phyloP scores from a whole-genome alignment of 768 basidiomycete species.

The Butyriboletus loyo region DNA sequence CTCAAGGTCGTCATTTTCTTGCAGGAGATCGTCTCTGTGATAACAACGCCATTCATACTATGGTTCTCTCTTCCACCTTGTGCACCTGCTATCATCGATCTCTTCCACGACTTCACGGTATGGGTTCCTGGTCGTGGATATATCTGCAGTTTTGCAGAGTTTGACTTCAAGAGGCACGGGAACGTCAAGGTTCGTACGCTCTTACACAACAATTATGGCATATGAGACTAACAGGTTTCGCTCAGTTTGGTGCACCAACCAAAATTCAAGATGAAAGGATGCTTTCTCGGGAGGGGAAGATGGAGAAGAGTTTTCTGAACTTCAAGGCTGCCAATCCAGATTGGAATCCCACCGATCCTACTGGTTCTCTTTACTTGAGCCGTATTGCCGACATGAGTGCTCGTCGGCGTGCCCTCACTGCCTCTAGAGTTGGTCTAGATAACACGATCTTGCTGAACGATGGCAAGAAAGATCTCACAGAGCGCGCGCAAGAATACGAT shows the following conservation, averaged over 20 bases:
- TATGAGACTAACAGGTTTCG: neutral
- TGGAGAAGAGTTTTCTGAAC: slow-evolving; percentile 97
- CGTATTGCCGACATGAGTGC: slow-evolving; percentile 73
- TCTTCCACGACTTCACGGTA: slow-evolving; percentile 97
- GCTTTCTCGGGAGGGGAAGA: slow-evolving; percentile 91
- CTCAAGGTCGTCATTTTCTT: slow-evolving; percentile 87
- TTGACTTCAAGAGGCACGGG: slow-evolving; percentile 94
- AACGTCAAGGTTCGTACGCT: slow-evolving; percentile 69
- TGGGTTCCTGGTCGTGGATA: slow-evolving; percentile 96
- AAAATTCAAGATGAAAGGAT: slow-evolving; percentile 65
- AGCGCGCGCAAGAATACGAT: slow-evolving; percentile 72
- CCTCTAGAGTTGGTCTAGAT: slow-evolving; percentile 29
- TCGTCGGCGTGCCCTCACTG: slow-evolving; percentile 34
- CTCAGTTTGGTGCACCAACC: slow-evolving; percentile 82
- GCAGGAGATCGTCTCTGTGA: slow-evolving; percentile 86
- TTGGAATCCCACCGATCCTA: slow-evolving; percentile 90
- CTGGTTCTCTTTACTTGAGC: slow-evolving; percentile 86
- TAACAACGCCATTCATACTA: slow-evolving; percentile 91
- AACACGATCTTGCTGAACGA: slow-evolving; percentile 29
- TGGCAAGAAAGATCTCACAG: slow-evolving; percentile 39
- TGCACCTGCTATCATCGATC: slow-evolving; percentile 90
- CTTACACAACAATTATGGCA: neutral
- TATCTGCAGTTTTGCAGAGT: slow-evolving; percentile 97
- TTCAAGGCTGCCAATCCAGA: slow-evolving; percentile 97
- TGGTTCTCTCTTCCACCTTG: slow-evolving; percentile 90